phyloP scores from a whole-genome alignment of 768 basidiomycete species.

The Multifurca ochricompacta region DNA sequence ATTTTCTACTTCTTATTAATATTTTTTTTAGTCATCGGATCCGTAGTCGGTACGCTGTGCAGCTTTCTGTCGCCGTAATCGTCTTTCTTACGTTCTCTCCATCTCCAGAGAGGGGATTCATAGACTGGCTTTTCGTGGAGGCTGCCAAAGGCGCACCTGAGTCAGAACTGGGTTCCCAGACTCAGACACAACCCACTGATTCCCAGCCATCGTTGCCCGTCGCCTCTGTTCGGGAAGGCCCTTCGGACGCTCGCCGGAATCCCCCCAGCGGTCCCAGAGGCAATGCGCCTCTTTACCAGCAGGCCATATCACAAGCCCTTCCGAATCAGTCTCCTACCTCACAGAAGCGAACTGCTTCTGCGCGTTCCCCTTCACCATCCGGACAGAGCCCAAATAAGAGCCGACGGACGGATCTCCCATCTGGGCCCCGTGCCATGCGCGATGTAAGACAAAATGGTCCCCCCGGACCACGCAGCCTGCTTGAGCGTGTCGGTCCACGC shows the following conservation, averaged over 20 bases:
- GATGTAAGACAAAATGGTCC: conserved; percentile 28
- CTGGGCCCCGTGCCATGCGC: conserved; percentile 79
- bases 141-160: conserved; percentile 63
- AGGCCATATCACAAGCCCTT: conserved; percentile 39
- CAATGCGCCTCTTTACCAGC: conserved; percentile 54
- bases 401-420: conserved; percentile 69
- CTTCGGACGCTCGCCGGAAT: conserved; percentile 37
- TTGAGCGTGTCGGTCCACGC: conserved; percentile 64
- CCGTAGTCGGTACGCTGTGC: conserved; percentile 58
- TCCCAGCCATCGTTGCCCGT: conserved; percentile 24
- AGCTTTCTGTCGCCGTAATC: background rate
- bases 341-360: conserved; percentile 25
- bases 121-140: conserved; percentile 81
- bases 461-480: conserved; percentile 50
- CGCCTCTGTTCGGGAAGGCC: conserved; percentile 23
- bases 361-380: conserved; percentile 24
- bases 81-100: conserved; percentile 15
- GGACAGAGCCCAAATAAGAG: conserved; percentile 45
- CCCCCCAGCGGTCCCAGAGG: conserved; percentile 43
- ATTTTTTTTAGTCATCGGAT: conserved; percentile 52
- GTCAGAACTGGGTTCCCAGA: conserved; percentile 22
- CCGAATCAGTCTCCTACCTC: conserved; percentile 19
- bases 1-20: background rate
- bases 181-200: conserved; percentile 28
- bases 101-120: conserved; percentile 65